Conservation (phyloP, 352 stramenopile species). For the Pythium folliculosum region DNA sequence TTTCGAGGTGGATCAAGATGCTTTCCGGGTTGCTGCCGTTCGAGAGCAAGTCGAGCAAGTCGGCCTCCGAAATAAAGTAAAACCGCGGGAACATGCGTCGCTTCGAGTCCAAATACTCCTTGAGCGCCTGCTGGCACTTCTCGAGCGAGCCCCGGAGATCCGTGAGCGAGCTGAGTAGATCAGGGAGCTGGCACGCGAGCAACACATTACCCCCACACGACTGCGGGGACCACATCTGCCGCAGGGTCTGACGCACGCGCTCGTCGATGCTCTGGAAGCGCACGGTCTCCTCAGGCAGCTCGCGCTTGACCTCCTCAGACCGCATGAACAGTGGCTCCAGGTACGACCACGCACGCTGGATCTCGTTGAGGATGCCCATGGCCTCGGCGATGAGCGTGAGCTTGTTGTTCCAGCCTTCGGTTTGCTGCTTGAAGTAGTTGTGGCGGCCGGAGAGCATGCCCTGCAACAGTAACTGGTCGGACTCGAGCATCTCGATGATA, state of each 20-base stretch:
- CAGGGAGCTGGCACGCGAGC: slow-evolving; percentile 79
- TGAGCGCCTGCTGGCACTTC: slow-evolving; percentile 92
- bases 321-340: slow-evolving; percentile 94
- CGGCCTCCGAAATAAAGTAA: slow-evolving; percentile 95
- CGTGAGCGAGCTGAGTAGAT: slow-evolving; percentile 72
- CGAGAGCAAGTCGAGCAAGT: slow-evolving; percentile 94
- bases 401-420: slow-evolving; percentile 52
- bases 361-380: slow-evolving; percentile 87
- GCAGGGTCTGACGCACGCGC: slow-evolving; percentile 64
- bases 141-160: slow-evolving; percentile 84
- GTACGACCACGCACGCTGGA: slow-evolving; percentile 95
- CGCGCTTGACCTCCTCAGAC: slow-evolving; percentile 94
- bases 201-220: slow-evolving; percentile 69
- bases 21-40: slow-evolving; percentile 89
- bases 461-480: slow-evolving; percentile 94
- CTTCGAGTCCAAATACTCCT: slow-evolving; percentile 94
- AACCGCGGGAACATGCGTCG: slow-evolving; percentile 92
- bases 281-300: slow-evolving; percentile 90
- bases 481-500: slow-evolving; percentile 93
- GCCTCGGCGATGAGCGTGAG: slow-evolving; percentile 86
- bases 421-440: slow-evolving; percentile 70
- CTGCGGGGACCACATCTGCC: slow-evolving; percentile 72
- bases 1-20: slow-evolving; percentile 92
- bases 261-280: slow-evolving; percentile 90
- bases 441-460: slow-evolving; percentile 86